Conservation (phyloP, 208 protist genomes). For the Porcisia hertigi region DNA sequence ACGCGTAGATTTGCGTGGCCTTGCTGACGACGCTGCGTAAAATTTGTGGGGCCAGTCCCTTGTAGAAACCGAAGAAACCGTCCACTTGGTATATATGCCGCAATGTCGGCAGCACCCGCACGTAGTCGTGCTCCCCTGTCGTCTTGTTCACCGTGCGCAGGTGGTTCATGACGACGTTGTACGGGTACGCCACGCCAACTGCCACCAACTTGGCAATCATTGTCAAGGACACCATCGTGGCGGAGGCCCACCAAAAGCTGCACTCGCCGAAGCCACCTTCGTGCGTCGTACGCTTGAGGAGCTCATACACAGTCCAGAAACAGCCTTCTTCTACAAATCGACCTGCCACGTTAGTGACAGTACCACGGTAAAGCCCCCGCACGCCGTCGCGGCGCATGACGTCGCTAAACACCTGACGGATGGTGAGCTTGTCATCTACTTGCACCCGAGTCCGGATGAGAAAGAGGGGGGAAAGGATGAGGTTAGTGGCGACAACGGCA, state of each 20-base stretch:
- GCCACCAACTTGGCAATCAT: conserved; percentile 81
- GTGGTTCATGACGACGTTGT: conserved; percentile 92
- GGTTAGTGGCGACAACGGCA: conserved; percentile 77
- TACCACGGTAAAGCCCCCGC: conserved; percentile 85
- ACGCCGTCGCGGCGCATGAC: conserved; percentile 76
- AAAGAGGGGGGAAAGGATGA: conserved; percentile 80
- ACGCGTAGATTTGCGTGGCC: conserved; percentile 87
- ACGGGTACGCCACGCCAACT: conserved; percentile 80
- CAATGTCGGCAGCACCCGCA: conserved; percentile 60
- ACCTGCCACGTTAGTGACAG: conserved; percentile 78
- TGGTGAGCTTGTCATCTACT: conserved; percentile 75
- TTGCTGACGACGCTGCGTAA: conserved; percentile 87
- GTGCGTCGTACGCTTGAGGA: conserved; percentile 78
- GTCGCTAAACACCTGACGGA: conserved; percentile 66
- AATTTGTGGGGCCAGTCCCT: conserved; percentile 82
- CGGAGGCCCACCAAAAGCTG: conserved; percentile 60
- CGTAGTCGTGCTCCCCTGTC: conserved; percentile 79
- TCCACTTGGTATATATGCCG: conserved; percentile 74
- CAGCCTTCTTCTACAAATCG: conserved; percentile 87
- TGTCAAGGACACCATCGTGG: conserved; percentile 79
- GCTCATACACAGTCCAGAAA: conserved; percentile 90
- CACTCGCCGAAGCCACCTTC: conserved; percentile 54
- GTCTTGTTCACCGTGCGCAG: conserved; percentile 84
- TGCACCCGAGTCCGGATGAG: conserved; percentile 89
- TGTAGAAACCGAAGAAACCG: conserved; percentile 89